phyloP scores from a whole-genome alignment of 192 early-diverging fungal species.

The Linnemannia hyalina region DNA sequence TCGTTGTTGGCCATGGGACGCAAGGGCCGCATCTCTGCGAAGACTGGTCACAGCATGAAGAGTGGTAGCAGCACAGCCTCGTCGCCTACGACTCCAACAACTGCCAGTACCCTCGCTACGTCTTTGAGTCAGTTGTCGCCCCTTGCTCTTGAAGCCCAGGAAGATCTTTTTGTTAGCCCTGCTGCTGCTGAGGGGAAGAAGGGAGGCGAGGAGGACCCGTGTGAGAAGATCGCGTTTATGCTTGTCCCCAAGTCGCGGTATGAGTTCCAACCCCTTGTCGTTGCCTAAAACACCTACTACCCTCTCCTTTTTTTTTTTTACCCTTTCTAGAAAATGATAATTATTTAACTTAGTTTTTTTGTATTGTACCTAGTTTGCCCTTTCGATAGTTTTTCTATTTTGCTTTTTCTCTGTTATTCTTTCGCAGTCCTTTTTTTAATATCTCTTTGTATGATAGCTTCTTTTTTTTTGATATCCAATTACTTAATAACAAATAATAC shows the following conservation, averaged over 20 bases:
- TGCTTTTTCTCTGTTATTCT: not conserved
- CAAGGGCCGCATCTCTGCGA: conserved; percentile 38
- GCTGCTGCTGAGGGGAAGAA: not conserved
- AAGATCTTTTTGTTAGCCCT: conserved; percentile 1
- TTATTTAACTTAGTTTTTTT: not conserved
- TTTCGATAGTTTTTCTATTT: not conserved
- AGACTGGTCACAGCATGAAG: conserved; percentile 20
- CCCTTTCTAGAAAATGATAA: not conserved
- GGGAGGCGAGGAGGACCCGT: conserved; percentile 7
- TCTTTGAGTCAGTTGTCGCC: conserved; percentile 16
- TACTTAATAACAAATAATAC: not conserved
- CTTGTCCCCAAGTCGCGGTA: conserved; percentile 54
- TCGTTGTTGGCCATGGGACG: conserved; percentile 31
- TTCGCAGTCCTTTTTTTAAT: not conserved
- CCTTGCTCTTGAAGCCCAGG: conserved; percentile 32
- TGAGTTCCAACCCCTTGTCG: conserved; percentile 49
- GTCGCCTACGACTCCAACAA: not conserved
- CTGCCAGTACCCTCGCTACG: not conserved
- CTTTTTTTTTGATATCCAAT: not conserved
- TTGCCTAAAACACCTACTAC: not conserved
- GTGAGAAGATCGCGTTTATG: conserved; percentile 49
- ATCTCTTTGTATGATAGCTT: conserved; percentile 2
- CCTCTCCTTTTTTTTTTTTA: no score
- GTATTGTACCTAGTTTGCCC: not conserved
- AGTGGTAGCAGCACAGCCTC: not conserved